Evolutionary conservation across 192 early-diverging fungal species (phyloP), one percentile per base, ranked within the genome.

Genomic region (Coemansia sp.): DNA sequence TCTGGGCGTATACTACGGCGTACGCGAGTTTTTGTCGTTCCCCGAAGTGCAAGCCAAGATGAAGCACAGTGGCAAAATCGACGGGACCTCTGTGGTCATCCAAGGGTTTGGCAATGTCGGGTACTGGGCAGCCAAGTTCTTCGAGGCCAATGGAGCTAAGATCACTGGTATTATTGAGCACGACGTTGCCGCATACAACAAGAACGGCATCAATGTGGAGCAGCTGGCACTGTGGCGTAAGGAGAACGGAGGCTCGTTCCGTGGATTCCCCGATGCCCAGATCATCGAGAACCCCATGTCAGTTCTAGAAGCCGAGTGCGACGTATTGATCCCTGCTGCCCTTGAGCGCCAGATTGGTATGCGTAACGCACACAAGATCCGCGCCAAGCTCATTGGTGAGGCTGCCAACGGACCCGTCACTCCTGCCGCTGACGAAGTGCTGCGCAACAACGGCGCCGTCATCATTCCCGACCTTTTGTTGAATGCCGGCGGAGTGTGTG

Each of bases 101-200:
- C 92, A 94, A 84, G 92, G 92, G 48, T 93, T 94, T 55, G 92
- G 92, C 67, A 94, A 94, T 64, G 92, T 94, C 63, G 92, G 92
- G 42, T 92, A 90, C 83, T 92, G 88, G 82, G 90, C 90, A 25
- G 88, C 90, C 53, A 91, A 92, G 73, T 94, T 93, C 85, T 93
- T 94, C 63, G 80, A 89, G 63, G 84, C 86, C 68, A 91, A 91
- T 68, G 91, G 92, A 63, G 92, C 92, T 59, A 91, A 90, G 72
- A 77, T 94, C 64, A 70, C 89, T 46, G 92, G 89, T 39, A 87
- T 94, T 46, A 86, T 87, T 50, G 92, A 93, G 64, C 86, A 85
- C 61, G 89, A 94, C 63, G 80, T 85, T 36, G 78, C 86, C n/a
- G 88, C 84, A 21, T 90, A 88, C 74, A 87, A 87, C 73, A 66